Conservation (phyloP, 2,329 filamentous ascomycete species). For the Beauveria bassiana region DNA sequence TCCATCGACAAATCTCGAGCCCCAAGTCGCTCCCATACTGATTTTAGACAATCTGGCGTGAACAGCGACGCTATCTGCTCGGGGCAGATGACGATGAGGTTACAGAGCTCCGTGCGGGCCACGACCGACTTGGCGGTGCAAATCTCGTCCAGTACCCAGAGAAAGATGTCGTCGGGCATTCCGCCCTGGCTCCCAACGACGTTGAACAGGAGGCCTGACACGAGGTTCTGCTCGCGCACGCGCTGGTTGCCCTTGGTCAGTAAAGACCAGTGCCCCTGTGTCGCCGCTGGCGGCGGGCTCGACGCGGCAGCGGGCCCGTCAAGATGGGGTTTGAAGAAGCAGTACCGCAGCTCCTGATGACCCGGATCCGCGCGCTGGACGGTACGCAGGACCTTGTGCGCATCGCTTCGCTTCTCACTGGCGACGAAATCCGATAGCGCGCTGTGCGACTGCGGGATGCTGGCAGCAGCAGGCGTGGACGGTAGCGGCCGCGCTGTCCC, state of each 20-base stretch:
- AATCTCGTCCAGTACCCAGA: constrained; percentile 58
- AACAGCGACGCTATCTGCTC: constrained; percentile 38
- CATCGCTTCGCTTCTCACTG: constrained; percentile 29
- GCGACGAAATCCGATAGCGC: constrained; percentile 25
- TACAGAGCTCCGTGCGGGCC: constrained; percentile 53
- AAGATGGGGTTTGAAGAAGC: constrained; percentile 38
- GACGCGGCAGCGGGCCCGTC: constrained; percentile 18
- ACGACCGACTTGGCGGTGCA: constrained; percentile 46
- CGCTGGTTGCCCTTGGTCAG: constrained; percentile 35
- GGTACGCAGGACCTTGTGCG: constrained; percentile 37
- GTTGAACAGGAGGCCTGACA: constrained; percentile 54
- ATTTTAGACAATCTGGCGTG: constrained; percentile 36
- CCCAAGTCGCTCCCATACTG: constrained; percentile 52
- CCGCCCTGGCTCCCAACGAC: constrained; percentile 26
- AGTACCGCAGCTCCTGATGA: constrained; percentile 31
- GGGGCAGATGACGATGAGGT: constrained; percentile 39
- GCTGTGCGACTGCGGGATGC: not conserved
- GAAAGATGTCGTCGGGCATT: constrained; percentile 56
- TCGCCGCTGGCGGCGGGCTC: constrained; percentile 23
- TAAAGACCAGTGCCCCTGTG: constrained; percentile 38
- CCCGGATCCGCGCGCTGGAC: constrained; percentile 41
- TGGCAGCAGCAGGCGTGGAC: not conserved
- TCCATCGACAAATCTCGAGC: constrained; percentile 39
- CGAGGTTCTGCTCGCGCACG: constrained; percentile 49
- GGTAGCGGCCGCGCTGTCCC: constrained; percentile 1